A percentile compares a stretch with the other conserved stretches of the same genome.
These are phyloP conservation scores for Stephanodiscus minutulus DNA, from an alignment of 108 stramenopile species.

Conservation along the genomic window DNA sequence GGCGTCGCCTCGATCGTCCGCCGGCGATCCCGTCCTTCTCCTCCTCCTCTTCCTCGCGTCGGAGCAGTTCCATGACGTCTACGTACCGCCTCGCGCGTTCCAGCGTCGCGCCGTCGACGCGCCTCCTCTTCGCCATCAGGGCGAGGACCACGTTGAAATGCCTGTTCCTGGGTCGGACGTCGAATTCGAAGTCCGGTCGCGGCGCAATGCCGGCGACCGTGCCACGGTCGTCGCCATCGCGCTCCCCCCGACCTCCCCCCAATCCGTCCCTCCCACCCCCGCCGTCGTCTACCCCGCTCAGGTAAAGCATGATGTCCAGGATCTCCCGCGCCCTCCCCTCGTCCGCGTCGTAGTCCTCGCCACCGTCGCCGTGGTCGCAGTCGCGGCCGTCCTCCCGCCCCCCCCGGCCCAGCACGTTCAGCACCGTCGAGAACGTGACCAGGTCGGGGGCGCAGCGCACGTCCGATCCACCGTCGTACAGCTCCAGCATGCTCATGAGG, in stretches of 20 bases:
- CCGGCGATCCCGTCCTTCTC: background rate
- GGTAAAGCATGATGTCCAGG: slow-evolving; percentile 37
- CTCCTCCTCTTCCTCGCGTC: slow-evolving; percentile 10
- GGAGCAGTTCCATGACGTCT: slow-evolving; percentile 29
- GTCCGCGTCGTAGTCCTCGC: slow-evolving; percentile 8
- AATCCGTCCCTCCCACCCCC: background rate
- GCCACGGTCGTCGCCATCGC: background rate
- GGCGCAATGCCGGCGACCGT: background rate
- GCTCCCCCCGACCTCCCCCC: background rate
- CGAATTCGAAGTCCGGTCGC: slow-evolving; percentile 9
- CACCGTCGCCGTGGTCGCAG: slow-evolving; percentile 6
- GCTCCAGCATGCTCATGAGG: slow-evolving; percentile 30
- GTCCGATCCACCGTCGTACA: slow-evolving; percentile 21
- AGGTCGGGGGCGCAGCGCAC: slow-evolving; percentile 33
- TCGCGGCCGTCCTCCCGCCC: background rate
- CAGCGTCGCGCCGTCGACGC: slow-evolving; percentile 6
- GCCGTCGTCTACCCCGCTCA: slow-evolving; percentile 17
- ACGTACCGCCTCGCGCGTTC: slow-evolving; percentile 30
- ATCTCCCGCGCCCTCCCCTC: slow-evolving; percentile 26
- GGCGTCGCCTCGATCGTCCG: too few relatives aligned
- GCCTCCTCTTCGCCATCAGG: slow-evolving; percentile 23
- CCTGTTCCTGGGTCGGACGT: slow-evolving; percentile 32
- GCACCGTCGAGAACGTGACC: slow-evolving; percentile 36
- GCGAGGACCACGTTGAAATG: slow-evolving; percentile 43
- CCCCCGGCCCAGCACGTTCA: slow-evolving; percentile 20